Base-by-base conservation (phyloP, 2,329 filamentous ascomycete species). In the Monilinia aucupariae region DNA sequence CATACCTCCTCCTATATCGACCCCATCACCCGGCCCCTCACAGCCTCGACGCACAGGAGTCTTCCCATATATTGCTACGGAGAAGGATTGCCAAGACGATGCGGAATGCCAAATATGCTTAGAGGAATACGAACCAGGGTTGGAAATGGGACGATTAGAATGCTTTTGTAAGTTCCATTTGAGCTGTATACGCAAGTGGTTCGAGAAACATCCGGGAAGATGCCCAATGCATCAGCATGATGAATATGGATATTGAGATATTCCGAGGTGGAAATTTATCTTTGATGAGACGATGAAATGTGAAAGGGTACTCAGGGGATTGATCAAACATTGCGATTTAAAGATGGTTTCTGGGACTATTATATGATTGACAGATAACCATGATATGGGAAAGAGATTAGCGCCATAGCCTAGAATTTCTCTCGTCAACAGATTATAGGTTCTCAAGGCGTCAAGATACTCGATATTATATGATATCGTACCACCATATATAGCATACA, bases 81-180 rank as follows among this genome's bases (percentile, higher is more conserved):
- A 87, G 70, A 88, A 88, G 75, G 85, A 88, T 72, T 87, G 84
- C 68, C 80, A 86, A n/a, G 83, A 86, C 67, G 82, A 83, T 64
- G 85, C 84, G 4, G 85, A 88, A 74, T 88, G 85, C 71, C 87
- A 84, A 6, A 88, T 88, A 58, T 88, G 85, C 68, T 76, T 88
- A 3, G 85, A 88, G 69, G 85, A 88, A 71, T 87, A 86, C 65
- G 80, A 83, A 64, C 83, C 82, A 0, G 85, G 85, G 2, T 80
- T 82, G 34, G 74, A 79, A 32, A 87, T 88, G 85, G 85, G 82
- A n/a, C 77, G 85, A 50, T 74, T 88, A 54, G 85, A 88, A 74
- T 88, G 85, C 69, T 78, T 88, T 32, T 88, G 85, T 71, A 79
- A 84, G 22, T 88, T 88, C 69, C 85, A 88, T 70, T 74, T 79